These are phyloP conservation scores for Penicillium vulpinum DNA, from an alignment of 2,329 filamentous ascomycete species.

Conservation along the genomic window DNA sequence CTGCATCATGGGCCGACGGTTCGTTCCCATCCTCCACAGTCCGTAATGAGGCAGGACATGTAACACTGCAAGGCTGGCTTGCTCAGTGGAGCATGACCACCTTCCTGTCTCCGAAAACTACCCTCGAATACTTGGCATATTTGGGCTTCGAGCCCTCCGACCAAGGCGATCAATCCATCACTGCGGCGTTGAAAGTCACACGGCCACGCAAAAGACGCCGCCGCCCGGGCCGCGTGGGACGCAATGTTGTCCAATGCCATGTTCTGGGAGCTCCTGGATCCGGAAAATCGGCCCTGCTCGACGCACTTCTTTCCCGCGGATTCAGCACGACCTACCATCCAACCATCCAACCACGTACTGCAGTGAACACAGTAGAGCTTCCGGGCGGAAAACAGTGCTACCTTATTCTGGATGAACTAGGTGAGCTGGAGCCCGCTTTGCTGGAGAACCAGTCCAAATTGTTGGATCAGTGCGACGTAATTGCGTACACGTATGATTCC, in stretches of 20 bases:
- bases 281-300: constrained; percentile 87
- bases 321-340: constrained; percentile 84
- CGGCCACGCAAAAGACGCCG: constrained; percentile 84
- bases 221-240: constrained; percentile 80
- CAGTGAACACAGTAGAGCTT: constrained; percentile 94
- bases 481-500: constrained; percentile 96
- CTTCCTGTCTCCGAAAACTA: constrained; percentile 91
- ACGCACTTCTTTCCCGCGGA: constrained; percentile 85
- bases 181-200: constrained; percentile 85
- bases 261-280: constrained; percentile 81
- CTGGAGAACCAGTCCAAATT: constrained; percentile 84
- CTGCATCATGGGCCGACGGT: constrained; percentile 80
- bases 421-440: constrained; percentile 91
- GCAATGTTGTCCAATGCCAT: constrained; percentile 93
- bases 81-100: constrained; percentile 99
- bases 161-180: constrained; percentile 69
- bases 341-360: constrained; percentile 90
- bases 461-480: constrained; percentile 84
- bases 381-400: constrained; percentile 97
- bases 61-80: constrained; percentile 95
- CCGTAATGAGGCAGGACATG: constrained; percentile 89
- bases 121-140: constrained; percentile 92
- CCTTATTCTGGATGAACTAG: constrained; percentile 90
- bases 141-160: constrained; percentile 86
- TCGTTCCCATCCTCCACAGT: constrained; percentile 93